Conservation (phyloP, 176 grass and related monocot species). For the Metroxylon sagu region DNA sequence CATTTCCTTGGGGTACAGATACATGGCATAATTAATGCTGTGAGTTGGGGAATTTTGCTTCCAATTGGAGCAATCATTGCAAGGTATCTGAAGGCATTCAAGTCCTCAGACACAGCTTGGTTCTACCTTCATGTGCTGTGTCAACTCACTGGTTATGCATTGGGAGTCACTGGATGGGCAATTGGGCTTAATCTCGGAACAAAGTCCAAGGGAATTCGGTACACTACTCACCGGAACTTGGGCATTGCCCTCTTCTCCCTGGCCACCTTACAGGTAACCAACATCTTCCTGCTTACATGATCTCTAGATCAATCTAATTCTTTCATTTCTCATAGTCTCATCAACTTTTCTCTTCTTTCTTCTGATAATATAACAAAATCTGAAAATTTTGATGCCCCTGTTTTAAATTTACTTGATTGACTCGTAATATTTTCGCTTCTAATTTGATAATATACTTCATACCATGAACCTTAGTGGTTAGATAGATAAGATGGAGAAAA, state of each 20-base stretch:
- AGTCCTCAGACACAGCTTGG: slow-evolving; percentile 59
- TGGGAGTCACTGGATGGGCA: slow-evolving; percentile 81
- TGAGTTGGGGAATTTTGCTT: slow-evolving; percentile 76
- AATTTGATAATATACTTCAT: background rate
- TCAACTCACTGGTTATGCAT: slow-evolving; percentile 50
- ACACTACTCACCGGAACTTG: slow-evolving; percentile 53
- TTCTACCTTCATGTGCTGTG: slow-evolving; percentile 78
- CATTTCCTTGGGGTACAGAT: slow-evolving; percentile 22
- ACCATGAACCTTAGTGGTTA: background rate
- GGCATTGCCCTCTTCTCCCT: slow-evolving; percentile 67
- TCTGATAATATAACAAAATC: too few species aligned
- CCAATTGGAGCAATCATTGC: slow-evolving; percentile 65
- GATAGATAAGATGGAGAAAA: too few species aligned
- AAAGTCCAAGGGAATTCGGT: slow-evolving; percentile 68
- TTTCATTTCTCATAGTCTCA: too few species aligned
- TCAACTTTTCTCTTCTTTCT: too few species aligned
- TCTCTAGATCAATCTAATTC: too few species aligned
- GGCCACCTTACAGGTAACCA: slow-evolving; percentile 60
- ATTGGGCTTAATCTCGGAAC: slow-evolving; percentile 68
- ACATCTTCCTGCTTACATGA: too few species aligned
- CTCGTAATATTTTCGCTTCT: too few species aligned
- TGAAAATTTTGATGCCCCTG: too few species aligned
- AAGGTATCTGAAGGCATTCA: slow-evolving; percentile 67
- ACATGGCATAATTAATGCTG: slow-evolving; percentile 68
- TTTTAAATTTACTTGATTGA: too few species aligned